Conservation (phyloP, 2,329 filamentous ascomycete species). For the Lecanicillium sp. region DNA sequence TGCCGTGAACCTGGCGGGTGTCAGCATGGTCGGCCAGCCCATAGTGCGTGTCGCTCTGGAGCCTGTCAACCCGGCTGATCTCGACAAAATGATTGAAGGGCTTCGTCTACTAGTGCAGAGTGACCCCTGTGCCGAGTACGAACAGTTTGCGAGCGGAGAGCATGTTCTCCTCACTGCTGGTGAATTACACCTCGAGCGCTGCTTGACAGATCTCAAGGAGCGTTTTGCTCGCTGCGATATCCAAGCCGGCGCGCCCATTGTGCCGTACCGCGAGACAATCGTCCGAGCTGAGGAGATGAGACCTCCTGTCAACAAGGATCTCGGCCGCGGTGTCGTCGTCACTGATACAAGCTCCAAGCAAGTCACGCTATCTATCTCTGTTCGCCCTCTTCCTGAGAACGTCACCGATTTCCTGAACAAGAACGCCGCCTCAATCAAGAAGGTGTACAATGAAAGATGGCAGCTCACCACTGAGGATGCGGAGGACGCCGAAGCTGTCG, state of each 20-base stretch:
- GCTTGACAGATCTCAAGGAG: constrained; percentile 86
- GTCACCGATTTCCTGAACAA: constrained; percentile 84
- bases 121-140: constrained; percentile 93
- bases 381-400: constrained; percentile 68
- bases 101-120: constrained; percentile 84
- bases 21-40: constrained; percentile 72
- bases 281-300: constrained; percentile 88
- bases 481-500: constrained; percentile 32
- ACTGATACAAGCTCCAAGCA: constrained; percentile 79
- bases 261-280: constrained; percentile 92
- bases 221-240: constrained; percentile 92
- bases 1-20: constrained; percentile 82
- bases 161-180: constrained; percentile 93
- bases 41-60: constrained; percentile 97
- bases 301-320: constrained; percentile 73
- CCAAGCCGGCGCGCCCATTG: constrained; percentile 87
- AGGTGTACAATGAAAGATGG: constrained; percentile 66
- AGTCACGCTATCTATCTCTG: constrained; percentile 67
- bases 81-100: constrained; percentile 92
- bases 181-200: constrained; percentile 89
- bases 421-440: constrained; percentile 72
- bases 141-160: constrained; percentile 86
- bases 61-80: constrained; percentile 79
- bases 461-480: constrained; percentile 34
- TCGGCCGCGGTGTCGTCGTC: constrained; percentile 76